Conservation (phyloP, 306 rosid species). For the Cicer pinnatifidum region DNA sequence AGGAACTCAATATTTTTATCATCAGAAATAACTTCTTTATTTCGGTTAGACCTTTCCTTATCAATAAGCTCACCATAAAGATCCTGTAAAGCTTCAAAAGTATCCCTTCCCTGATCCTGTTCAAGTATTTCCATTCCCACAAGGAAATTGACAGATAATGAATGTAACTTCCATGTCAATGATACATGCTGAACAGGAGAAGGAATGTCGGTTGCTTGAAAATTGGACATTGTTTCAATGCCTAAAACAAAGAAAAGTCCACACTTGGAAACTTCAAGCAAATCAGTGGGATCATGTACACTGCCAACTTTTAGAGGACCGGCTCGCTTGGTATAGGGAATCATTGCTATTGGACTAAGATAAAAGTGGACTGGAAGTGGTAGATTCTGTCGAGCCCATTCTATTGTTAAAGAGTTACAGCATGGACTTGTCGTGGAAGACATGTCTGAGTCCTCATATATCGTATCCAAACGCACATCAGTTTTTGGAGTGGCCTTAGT, state of each 20-base stretch:
- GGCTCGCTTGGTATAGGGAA: conserved; percentile 57
- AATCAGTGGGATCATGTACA: conserved; percentile 50
- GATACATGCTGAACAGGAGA: conserved; percentile 78
- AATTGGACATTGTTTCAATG: conserved; percentile 74
- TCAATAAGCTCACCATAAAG: conserved; percentile 79
- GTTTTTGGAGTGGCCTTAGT: conserved; percentile 52
- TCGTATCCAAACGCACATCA: conserved; percentile 60
- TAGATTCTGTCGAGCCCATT: conserved; percentile 90
- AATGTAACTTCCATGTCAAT: conserved; percentile 88
- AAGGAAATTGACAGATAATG: conserved; percentile 81
- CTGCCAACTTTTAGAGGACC: conserved; percentile 54
- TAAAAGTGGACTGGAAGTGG: conserved; percentile 86
- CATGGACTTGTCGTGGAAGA: conserved; percentile 45
- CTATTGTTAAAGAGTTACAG: conserved; percentile 55
- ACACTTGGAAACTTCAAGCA: conserved; percentile 71
- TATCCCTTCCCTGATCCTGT: conserved; percentile 68
- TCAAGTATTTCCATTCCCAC: conserved; percentile 82
- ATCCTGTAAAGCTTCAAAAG: conserved; percentile 84
- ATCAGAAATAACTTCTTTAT: conserved; percentile 34
- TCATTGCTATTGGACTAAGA: conserved; percentile 84
- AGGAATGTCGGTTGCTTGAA: conserved; percentile 53
- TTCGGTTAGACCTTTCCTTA: conserved; percentile 51
- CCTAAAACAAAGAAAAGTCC: conserved; percentile 90
- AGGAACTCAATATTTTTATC: conserved; percentile 59
- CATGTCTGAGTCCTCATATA: conserved; percentile 74